phyloP scores from a whole-genome alignment of 805 yeast genomes.

The Brettanomyces sp. region DNA sequence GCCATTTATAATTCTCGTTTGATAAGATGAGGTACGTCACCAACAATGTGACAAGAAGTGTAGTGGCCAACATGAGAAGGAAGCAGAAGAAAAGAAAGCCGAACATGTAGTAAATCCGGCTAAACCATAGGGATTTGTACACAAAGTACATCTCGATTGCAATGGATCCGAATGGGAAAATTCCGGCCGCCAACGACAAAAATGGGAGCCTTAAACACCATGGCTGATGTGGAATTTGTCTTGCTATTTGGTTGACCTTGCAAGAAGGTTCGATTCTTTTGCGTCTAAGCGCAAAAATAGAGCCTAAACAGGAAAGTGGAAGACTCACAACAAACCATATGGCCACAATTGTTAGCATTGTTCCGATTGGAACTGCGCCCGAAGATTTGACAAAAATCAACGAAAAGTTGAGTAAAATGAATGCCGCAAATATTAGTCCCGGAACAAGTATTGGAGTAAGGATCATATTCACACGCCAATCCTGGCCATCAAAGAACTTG shows the following conservation, averaged over 20 bases:
- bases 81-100: slow-evolving; percentile 90
- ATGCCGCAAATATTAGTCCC: slow-evolving; percentile 54
- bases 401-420: slow-evolving; percentile 72
- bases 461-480: slow-evolving; percentile 79
- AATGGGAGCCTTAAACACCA: slow-evolving; percentile 66
- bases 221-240: slow-evolving; percentile 91
- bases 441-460: slow-evolving; percentile 84
- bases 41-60: slow-evolving; percentile 70
- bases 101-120: slow-evolving; percentile 91
- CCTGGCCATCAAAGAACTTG: slow-evolving; percentile 84
- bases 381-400: slow-evolving; percentile 72
- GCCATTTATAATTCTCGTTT: slow-evolving; percentile 93
- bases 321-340: slow-evolving; percentile 83
- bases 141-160: slow-evolving; percentile 93
- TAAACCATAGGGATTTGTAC: slow-evolving; percentile 86
- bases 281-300: slow-evolving; percentile 66
- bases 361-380: slow-evolving; percentile 91
- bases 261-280: slow-evolving; percentile 45
- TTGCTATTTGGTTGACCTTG: slow-evolving; percentile 88
- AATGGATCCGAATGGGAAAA: slow-evolving; percentile 90
- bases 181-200: slow-evolving; percentile 68
- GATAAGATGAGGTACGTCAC: slow-evolving; percentile 79
- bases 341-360: slow-evolving; percentile 68
- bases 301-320: slow-evolving; percentile 80
- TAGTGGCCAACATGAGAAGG: slow-evolving; percentile 71